Conservation (phyloP, 2,329 filamentous ascomycete genomes). For the Sporothrix sp. region DNA sequence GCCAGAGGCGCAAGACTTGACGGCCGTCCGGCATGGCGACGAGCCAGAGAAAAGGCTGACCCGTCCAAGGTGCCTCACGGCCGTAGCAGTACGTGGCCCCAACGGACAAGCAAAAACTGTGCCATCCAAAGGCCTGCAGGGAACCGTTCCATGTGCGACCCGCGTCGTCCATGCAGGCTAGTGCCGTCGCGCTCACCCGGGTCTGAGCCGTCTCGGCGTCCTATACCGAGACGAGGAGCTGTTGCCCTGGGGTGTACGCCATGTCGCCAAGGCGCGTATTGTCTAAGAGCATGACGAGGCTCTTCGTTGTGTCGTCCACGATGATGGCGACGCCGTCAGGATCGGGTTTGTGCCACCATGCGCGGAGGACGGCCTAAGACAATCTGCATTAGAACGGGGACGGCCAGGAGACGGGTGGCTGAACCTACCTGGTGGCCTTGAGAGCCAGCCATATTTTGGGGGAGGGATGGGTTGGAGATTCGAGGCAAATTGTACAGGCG, state of each 20-base stretch:
- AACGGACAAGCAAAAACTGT: neutral
- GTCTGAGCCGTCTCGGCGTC: neutral
- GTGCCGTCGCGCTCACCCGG: neutral
- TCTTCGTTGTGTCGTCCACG: neutral
- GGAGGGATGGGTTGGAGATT: neutral
- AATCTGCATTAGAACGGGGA: neutral
- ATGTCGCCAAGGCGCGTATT: neutral
- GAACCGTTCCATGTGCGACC: neutral
- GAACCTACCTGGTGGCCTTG: neutral
- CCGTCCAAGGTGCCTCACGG: neutral
- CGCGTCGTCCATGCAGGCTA: neutral
- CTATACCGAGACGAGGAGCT: neutral
- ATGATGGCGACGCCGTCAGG: neutral
- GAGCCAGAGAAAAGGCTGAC: neutral
- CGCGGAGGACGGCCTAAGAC: neutral
- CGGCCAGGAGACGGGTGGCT: neutral
- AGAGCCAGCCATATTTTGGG: neutral
- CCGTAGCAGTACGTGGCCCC: neutral
- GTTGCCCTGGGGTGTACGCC: neutral
- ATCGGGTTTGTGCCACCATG: neutral
- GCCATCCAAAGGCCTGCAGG: neutral
- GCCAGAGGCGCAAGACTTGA: neutral
- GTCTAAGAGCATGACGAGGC: neutral
- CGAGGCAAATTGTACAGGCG: neutral
- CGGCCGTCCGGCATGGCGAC: neutral